A percentile compares a stretch with the other conserved stretches of the same genome.
Conservation (phyloP, 169 alveolate genomes). For the Ichthyophthirius multifiliis region DNA sequence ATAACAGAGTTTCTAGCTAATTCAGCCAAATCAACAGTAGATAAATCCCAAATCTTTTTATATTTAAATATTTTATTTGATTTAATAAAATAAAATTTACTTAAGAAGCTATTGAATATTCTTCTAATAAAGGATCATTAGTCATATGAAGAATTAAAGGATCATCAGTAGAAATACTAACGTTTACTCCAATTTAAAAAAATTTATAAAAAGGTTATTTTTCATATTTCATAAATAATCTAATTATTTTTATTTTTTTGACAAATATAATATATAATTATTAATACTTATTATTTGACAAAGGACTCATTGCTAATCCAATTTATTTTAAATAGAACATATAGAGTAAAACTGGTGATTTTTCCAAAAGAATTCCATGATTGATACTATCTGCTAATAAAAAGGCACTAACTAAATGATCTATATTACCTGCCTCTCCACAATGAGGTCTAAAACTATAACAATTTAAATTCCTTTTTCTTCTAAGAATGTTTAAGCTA, state of each 20-base stretch:
- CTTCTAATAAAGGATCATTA: slow-evolving; percentile 92
- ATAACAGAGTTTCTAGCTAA: slow-evolving; percentile 90
- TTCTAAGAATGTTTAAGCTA: slow-evolving; percentile 82
- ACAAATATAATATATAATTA: slow-evolving; percentile 1
- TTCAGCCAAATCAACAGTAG: slow-evolving; percentile 89
- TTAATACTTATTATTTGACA: slow-evolving; percentile 89
- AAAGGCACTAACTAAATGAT: slow-evolving; percentile 87
- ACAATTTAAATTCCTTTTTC: slow-evolving; percentile 79
- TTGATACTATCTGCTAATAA: slow-evolving; percentile 87
- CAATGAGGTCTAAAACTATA: slow-evolving; percentile 89
- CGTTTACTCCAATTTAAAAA: slow-evolving; percentile 90
- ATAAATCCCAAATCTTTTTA: slow-evolving; percentile 84
- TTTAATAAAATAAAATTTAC: slow-evolving; percentile 13
- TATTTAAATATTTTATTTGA: background rate
- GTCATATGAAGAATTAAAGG: slow-evolving; percentile 93
- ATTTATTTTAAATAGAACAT: slow-evolving; percentile 88
- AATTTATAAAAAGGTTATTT: slow-evolving; percentile 84
- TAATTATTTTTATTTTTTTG: background rate
- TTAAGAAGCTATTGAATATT: slow-evolving; percentile 87
- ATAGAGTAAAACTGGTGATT: slow-evolving; percentile 86
- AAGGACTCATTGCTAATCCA: slow-evolving; percentile 93
- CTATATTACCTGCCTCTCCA: slow-evolving; percentile 91
- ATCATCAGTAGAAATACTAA: slow-evolving; percentile 92
- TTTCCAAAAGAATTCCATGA: slow-evolving; percentile 84
- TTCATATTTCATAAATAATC: slow-evolving; percentile 29